A percentile compares a stretch with the other conserved stretches of the same genome.
Conservation (phyloP, 148 eudicot species). For the Vaccinium darrowii region DNA sequence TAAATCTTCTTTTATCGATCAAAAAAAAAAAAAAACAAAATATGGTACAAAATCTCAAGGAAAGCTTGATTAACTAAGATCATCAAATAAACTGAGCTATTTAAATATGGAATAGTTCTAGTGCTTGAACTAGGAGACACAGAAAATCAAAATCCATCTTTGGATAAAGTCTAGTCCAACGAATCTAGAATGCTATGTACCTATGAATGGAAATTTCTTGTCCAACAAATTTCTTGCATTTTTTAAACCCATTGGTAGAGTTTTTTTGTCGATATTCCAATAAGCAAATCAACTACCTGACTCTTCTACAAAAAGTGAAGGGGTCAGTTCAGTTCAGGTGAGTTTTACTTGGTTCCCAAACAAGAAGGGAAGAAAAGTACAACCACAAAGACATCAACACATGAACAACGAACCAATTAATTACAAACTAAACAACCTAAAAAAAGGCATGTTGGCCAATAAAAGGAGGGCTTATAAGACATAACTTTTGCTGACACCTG, state of each 20-base stretch:
- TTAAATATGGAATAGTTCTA: background rate
- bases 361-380: background rate
- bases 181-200: background rate
- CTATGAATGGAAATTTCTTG: background rate
- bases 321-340: conserved; percentile 1
- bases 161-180: background rate
- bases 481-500: background rate
- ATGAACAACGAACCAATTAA: background rate
- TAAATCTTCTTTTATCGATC: too few relatives aligned
- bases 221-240: background rate
- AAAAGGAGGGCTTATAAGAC: background rate
- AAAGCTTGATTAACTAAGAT: background rate
- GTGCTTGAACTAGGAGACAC: background rate
- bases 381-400: background rate
- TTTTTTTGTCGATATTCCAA: background rate
- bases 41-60: background rate
- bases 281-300: background rate
- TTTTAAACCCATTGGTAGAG: background rate
- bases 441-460: background rate
- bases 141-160: background rate
- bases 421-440: background rate
- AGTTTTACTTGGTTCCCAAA: background rate
- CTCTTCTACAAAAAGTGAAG: background rate
- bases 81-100: background rate
- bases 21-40: background rate